Percentiles rank a stretch among this genome's conserved stretches.
phyloP scores from a whole-genome alignment of 2,329 filamentous ascomycete species.

The Neophaeococcomyces mojaviensis region DNA sequence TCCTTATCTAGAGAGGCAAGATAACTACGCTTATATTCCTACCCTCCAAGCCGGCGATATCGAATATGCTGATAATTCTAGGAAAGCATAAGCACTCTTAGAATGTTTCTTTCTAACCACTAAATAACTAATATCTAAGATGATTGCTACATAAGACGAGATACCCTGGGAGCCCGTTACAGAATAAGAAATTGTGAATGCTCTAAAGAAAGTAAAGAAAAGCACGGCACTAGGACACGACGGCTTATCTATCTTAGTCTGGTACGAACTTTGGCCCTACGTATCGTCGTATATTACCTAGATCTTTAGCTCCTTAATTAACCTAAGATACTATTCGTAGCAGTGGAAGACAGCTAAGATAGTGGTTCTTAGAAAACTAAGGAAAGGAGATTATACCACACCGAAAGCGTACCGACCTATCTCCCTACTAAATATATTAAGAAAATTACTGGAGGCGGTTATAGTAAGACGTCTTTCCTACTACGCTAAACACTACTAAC shows the following conservation, averaged over 20 bases:
- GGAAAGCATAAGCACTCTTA: constrained; percentile 18
- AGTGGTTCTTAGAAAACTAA: constrained; percentile 19
- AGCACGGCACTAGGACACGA: constrained; percentile 18
- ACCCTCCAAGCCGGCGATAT: constrained; percentile 10
- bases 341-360: constrained; percentile 14
- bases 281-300: constrained; percentile 2
- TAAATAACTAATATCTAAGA: constrained; percentile 4
- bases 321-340: constrained; percentile 18
- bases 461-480: constrained; percentile 19
- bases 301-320: constrained; percentile 15
- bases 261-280: constrained; percentile 12
- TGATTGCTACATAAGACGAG: constrained; percentile 2
- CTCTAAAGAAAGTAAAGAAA: constrained; percentile 15
- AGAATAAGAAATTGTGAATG: constrained; percentile 15
- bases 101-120: constrained; percentile 20
- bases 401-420: constrained; percentile 24
- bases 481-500: constrained; percentile 16
- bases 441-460: constrained; percentile 19
- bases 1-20: constrained; percentile 14
- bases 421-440: constrained; percentile 21
- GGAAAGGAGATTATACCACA: constrained; percentile 23
- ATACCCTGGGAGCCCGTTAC: constrained; percentile 19
- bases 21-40: constrained; percentile 16
- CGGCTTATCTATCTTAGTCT: constrained; percentile 18
- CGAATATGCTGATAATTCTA: constrained; percentile 17